phyloP scores from a whole-genome alignment of 371 early-diverging fungal species.

The Mortierella sp. region DNA sequence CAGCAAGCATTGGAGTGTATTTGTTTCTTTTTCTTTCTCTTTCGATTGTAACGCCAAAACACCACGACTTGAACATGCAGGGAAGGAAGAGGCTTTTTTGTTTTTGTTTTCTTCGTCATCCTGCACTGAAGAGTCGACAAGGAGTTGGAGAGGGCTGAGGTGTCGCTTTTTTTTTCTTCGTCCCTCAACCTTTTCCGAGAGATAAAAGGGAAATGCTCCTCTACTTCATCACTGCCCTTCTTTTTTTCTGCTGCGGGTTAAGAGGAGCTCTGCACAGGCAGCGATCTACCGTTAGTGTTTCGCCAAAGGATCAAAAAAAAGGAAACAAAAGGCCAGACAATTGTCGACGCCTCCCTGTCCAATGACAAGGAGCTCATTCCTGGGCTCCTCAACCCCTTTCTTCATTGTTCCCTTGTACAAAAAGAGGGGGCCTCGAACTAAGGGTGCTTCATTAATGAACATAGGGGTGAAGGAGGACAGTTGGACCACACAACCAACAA shows the following conservation, averaged over 20 bases:
- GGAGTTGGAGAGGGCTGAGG: background rate
- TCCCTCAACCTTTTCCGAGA: background rate
- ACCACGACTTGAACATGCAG: background rate
- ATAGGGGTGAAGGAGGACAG: background rate
- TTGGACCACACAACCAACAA: too few species aligned
- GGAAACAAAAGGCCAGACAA: background rate
- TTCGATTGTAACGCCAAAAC: background rate
- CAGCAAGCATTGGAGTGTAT: background rate
- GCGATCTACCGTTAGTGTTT: background rate
- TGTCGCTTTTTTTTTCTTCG: background rate
- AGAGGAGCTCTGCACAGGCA: too few species aligned
- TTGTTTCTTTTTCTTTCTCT: too few species aligned
- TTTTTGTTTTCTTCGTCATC: too few species aligned
- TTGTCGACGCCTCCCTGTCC: background rate
- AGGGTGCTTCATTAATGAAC: too few species aligned
- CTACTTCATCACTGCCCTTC: too few species aligned
- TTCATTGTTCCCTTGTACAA: too few species aligned
- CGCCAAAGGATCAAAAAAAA: background rate
- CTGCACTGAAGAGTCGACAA: background rate
- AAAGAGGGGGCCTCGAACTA: background rate
- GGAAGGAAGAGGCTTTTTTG: background rate
- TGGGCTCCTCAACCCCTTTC: background rate
- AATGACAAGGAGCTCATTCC: background rate
- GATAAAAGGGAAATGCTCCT: too few species aligned
- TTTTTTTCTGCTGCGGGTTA: too few species aligned